Percentiles rank a stretch among this genome's conserved stretches.
Conservation (phyloP, 768 basidiomycete genomes). For the Hericium erinaceus region DNA sequence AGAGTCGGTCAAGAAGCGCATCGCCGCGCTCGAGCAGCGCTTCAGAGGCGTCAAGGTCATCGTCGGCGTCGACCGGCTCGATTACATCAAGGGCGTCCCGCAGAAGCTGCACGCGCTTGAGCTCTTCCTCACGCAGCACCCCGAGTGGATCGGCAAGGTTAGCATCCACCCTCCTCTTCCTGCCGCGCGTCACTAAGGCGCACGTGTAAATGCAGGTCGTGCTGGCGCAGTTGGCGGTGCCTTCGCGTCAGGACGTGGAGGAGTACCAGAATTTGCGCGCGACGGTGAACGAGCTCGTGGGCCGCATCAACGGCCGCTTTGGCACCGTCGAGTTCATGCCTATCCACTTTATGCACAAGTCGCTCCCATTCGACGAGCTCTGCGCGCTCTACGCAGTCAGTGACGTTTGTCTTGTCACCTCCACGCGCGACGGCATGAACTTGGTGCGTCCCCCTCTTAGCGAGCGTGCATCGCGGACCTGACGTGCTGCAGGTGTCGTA, state of each 20-base stretch:
- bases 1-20: slow-evolving; percentile 70
- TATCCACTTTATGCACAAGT: slow-evolving; percentile 99
- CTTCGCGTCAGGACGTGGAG: slow-evolving; percentile 96
- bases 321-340: slow-evolving; percentile 99
- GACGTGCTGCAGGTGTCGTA: slow-evolving; percentile 70
- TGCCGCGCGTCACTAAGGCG: neutral
- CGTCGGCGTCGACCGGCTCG: slow-evolving; percentile 95
- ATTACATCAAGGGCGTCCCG: slow-evolving; percentile 99
- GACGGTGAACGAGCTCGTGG: slow-evolving; percentile 95
- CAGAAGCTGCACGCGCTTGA: slow-evolving; percentile 97
- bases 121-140: slow-evolving; percentile 93
- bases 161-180: slow-evolving; percentile 5
- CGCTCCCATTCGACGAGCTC: slow-evolving; percentile 85
- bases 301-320: slow-evolving; percentile 96
- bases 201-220: slow-evolving; percentile 54
- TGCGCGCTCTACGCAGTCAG: slow-evolving; percentile 96
- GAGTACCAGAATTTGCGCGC: slow-evolving; percentile 97
- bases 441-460: slow-evolving; percentile 48
- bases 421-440: slow-evolving; percentile 98
- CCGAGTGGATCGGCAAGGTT: slow-evolving; percentile 98
- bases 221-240: slow-evolving; percentile 92
- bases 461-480: slow-evolving; percentile 8
- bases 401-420: slow-evolving; percentile 92
- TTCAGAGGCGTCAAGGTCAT: slow-evolving; percentile 96
- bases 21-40: slow-evolving; percentile 75